Evolutionary conservation across 495 filamentous ascomycete species (phyloP), one percentile per base, ranked within the genome.

Genomic region (Aspergillus avenaceus): DNA sequence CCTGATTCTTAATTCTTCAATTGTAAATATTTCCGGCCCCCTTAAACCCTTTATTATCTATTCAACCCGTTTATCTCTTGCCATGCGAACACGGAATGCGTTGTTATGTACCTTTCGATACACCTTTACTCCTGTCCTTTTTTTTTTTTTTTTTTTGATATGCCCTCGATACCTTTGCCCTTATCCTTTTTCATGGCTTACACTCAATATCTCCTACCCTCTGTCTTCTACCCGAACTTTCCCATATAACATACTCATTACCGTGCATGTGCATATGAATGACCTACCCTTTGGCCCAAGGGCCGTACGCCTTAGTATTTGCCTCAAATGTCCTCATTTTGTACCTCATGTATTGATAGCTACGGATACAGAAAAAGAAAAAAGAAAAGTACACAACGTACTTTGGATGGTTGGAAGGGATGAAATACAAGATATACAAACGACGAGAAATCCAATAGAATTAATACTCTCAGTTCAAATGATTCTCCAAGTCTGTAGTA

Each of bases 301-400:
- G 8, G n/a, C n/a, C n/a, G n/a, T n/a, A n/a, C n/a, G n/a, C n/a
- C n/a, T n/a, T n/a, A n/a, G n/a, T n/a, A n/a, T n/a, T n/a, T n/a
- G n/a, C n/a, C n/a, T n/a, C n/a, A n/a, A n/a, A n/a, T 28, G 53
- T 43, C 52, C 26, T 57, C 25, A 44, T 55, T 53, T 52, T 70
- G 64, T 62, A 62, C 63, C 57, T 66, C 64, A 66, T 69, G 65
- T 65, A 71, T 66, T 59, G 56, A 59, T 67, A 61, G 61, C n/a
- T 64, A 64, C 53, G 52, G 58, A 56, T 51, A 58, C 55, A 44
- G n/a, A n/a, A n/a, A n/a, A n/a, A n/a, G n/a, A n/a, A n/a, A n/a
- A n/a, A n/a, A n/a, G n/a, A n/a, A 61, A 59, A 61, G 53, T 48
- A 59, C 54, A 54, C 48, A 53, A 52, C 36, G 49, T 54, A 55